These are phyloP conservation scores for Backusella westeae DNA, from an alignment of 192 early-diverging fungal species.

Conservation along the genomic window DNA sequence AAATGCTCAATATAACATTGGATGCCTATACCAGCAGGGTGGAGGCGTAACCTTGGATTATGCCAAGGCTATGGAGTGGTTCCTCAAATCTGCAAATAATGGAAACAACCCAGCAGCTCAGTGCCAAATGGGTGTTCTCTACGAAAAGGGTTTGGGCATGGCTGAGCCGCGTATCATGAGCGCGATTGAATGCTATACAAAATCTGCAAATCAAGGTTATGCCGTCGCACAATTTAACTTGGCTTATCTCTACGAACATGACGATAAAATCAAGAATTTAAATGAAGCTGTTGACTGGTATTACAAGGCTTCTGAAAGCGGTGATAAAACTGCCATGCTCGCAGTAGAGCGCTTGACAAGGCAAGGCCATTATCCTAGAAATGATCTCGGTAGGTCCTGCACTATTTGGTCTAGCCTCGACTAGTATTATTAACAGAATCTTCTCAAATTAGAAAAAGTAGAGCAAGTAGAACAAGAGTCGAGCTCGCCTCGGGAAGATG, in stretches of 20 bases:
- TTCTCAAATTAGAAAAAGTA: background rate
- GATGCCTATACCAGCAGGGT: background rate
- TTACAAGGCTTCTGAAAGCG: background rate
- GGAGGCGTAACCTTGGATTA: background rate
- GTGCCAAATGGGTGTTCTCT: background rate
- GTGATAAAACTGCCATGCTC: background rate
- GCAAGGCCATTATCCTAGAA: background rate
- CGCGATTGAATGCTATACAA: background rate
- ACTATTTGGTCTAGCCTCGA: background rate
- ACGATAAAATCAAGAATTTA: background rate
- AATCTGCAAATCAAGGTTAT: background rate
- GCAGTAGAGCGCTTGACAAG: background rate
- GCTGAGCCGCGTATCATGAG: background rate
- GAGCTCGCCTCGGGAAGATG: background rate
- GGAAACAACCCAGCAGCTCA: background rate
- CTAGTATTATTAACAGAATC: too few relatives aligned
- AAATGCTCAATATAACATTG: background rate
- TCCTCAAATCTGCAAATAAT: background rate
- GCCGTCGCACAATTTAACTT: background rate
- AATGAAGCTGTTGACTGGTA: background rate
- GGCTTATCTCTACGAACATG: background rate
- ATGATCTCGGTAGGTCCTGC: background rate
- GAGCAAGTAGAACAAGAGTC: background rate
- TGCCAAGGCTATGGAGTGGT: background rate
- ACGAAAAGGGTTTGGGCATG: background rate